Base-by-base conservation (phyloP, 1,284 basidiomycete species). In the Anthracocystis panici-leucophaei region DNA sequence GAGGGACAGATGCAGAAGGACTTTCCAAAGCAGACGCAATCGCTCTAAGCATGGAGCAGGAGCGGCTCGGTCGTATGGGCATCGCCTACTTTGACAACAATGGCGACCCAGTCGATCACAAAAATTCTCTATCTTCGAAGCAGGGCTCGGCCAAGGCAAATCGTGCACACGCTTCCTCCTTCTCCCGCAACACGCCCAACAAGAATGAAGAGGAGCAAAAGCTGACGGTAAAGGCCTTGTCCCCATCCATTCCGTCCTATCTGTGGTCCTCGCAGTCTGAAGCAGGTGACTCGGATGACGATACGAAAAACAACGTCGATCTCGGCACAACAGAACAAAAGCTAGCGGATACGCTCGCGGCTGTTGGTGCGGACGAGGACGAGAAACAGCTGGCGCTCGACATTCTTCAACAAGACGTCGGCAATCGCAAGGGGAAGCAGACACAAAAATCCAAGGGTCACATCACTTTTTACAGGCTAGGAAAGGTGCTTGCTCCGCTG, bases 221-320 rank as follows among this genome's bases (percentile, higher is more conserved):
- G 29, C 38, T 55, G 41, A 69, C 66, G 31, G 72, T 75, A 5
- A 57, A 41, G 16, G 72, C 58, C 5, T 38, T 75, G 40, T 75
- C 72, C n/a, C 72, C 72, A 2, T 63, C 65, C 20, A 69, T 75
- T 20, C 66, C 72, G 11, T 75, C 72, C 7, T 69, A 55, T 42
- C 9, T 75, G 18, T 75, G 72, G 72, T 75, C 72, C 14, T 69
- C 66, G 18, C 65, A 65, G 42, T 75, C 72, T 6, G 72, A 75
- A 16, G 57, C 51, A 1, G 56, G 11, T n/a, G 48, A 51, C 12
- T 35, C 61, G 18, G 65, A 74, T 6, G 62, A 63, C 23, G 60
- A 66, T 8, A 8, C 2, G 25, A 33, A 44, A 9, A 8, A 10
- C 8, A 9, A 31, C 1, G 12, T 21, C 7, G 48, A 56, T 9